phyloP scores from a whole-genome alignment of 305 asterid genomes.

The Fraxinus paxiana region DNA sequence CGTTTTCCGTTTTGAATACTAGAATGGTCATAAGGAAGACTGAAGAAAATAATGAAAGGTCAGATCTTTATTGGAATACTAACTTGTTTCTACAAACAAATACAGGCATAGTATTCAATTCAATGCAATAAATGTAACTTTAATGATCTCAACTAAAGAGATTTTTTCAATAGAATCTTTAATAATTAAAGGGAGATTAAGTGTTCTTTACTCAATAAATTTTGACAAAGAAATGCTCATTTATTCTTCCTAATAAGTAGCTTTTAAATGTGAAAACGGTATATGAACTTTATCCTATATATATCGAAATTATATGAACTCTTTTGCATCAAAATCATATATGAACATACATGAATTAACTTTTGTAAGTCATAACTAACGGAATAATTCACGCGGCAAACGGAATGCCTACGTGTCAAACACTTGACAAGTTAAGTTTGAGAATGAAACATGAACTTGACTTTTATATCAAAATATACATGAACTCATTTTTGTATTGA shows the following conservation, averaged over 20 bases:
- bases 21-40: not conserved
- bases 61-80: constrained; percentile 25
- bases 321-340: too few species aligned
- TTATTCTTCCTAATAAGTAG: not conserved
- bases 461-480: too few species aligned
- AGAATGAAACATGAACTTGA: too few species aligned
- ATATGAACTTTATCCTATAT: not conserved
- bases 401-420: not conserved
- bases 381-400: not conserved
- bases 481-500: not conserved
- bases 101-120: not conserved
- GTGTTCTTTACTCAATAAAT: not conserved
- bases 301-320: not conserved
- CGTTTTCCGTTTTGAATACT: not conserved
- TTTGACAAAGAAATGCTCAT: not conserved
- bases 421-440: not conserved
- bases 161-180: not conserved
- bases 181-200: not conserved
- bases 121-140: constrained; percentile 19
- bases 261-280: not conserved
- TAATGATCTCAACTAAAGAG: not conserved
- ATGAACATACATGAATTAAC: not conserved
- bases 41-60: not conserved
- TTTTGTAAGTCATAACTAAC: not conserved
- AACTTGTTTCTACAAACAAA: constrained; percentile 1